Evolutionary conservation across 345 rosid genomes (phyloP).

Genomic region (Sapria himalayana): DNA sequence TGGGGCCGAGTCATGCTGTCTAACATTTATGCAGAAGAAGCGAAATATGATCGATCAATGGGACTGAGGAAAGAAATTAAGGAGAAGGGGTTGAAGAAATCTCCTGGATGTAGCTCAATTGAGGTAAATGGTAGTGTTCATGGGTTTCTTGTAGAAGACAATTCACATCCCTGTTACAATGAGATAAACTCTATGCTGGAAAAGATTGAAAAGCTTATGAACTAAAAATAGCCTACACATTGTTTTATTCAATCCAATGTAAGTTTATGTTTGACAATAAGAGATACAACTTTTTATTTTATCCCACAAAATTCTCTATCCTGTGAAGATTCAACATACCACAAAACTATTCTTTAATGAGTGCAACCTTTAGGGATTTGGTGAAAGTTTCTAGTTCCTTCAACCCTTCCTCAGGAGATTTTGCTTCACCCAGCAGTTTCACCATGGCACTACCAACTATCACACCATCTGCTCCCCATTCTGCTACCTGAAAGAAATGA

Average conservation of each 20-base stretch:
- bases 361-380: constrained; percentile 45
- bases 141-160: constrained; percentile 63
- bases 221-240: no score
- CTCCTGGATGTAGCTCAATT: constrained; percentile 59
- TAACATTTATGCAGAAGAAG: constrained; percentile 59
- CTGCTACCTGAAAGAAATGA: constrained; percentile 54
- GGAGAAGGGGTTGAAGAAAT: constrained; percentile 45
- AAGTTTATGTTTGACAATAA: no score
- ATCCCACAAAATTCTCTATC: no score
- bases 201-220: constrained; percentile 33
- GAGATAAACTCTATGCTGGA: constrained; percentile 45
- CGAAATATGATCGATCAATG: constrained; percentile 57
- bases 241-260: no score
- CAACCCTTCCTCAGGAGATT: constrained; percentile 55
- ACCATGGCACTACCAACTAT: constrained; percentile 83
- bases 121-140: constrained; percentile 49
- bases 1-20: constrained; percentile 53
- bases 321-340: no score
- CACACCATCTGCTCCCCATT: constrained; percentile 82
- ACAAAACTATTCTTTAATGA: constrained; percentile 15
- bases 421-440: constrained; percentile 45
- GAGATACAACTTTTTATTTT: no score
- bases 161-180: constrained; percentile 30
- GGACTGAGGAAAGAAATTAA: constrained; percentile 28
- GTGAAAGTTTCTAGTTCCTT: constrained; percentile 38